phyloP scores from a whole-genome alignment of 306 rosid genomes.

The Citrullus colocynthis region DNA sequence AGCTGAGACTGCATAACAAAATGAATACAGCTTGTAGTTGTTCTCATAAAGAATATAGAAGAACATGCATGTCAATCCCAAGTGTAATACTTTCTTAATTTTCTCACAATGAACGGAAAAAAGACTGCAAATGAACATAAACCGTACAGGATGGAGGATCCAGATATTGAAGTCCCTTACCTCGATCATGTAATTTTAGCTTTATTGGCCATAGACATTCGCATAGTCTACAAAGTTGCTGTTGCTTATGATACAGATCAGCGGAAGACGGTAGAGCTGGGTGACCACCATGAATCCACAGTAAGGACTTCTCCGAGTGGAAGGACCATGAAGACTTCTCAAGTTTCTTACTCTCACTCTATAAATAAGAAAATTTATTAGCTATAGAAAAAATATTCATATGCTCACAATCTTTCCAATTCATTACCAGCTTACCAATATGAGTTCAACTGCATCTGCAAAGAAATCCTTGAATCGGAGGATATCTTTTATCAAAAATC shows the following conservation, averaged over 20 bases:
- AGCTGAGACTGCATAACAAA: conserved; percentile 9
- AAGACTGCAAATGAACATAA: background rate
- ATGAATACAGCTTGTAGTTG: background rate
- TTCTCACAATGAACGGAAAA: no score
- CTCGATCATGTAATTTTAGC: conserved; percentile 24
- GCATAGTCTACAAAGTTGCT: conserved; percentile 34
- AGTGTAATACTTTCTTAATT: no score
- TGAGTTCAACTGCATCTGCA: conserved; percentile 32
- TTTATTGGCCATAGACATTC: conserved; percentile 55
- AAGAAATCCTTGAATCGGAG: conserved; percentile 32
- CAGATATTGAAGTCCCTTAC: conserved; percentile 16
- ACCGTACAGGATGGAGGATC: background rate
- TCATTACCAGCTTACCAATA: conserved; percentile 43
- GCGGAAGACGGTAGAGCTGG: conserved; percentile 55
- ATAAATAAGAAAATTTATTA: conserved; percentile 5
- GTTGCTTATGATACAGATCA: conserved; percentile 40
- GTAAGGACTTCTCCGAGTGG: conserved; percentile 47
- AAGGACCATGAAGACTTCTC: conserved; percentile 17
- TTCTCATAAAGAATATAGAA: background rate
- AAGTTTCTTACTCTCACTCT: conserved; percentile 44
- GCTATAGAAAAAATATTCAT: background rate
- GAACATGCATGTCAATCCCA: no score
- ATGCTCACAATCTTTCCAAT: background rate
- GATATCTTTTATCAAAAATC: conserved; percentile 46
- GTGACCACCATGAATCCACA: conserved; percentile 91